These are phyloP conservation scores for Pseudisothecium myosuroides DNA, from an alignment of 225 moss, liverwort and hornwort genomes.

Conservation along the genomic window DNA sequence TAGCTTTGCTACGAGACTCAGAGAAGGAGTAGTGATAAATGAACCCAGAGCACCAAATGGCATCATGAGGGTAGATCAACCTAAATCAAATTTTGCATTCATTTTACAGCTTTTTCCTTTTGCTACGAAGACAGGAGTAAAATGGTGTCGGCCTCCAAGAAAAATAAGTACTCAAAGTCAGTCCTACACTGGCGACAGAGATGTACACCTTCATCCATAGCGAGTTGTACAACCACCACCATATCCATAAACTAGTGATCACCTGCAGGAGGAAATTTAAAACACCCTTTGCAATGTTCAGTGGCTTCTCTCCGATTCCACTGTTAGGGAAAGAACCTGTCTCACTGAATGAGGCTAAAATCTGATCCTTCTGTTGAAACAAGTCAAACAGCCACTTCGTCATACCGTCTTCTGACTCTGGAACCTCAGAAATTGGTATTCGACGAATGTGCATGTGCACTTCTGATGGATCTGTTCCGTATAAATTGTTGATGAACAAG, in stretches of 20 bases:
- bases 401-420: slow-evolving; percentile 51
- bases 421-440: slow-evolving; percentile 58
- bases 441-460: slow-evolving; percentile 91
- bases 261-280: slow-evolving; percentile 18
- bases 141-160: slow-evolving; percentile 46
- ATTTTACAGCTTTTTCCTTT: slow-evolving; percentile 27
- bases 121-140: slow-evolving; percentile 4
- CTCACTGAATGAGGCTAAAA: slow-evolving; percentile 47
- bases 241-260: slow-evolving; percentile 7
- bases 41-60: background rate
- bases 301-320: slow-evolving; percentile 40
- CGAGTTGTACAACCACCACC: slow-evolving; percentile 44
- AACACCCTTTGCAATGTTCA: slow-evolving; percentile 40
- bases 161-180: slow-evolving; percentile 34
- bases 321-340: slow-evolving; percentile 58
- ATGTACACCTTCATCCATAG: slow-evolving; percentile 55
- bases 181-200: slow-evolving; percentile 24
- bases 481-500: slow-evolving; percentile 80
- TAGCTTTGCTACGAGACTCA: background rate
- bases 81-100: background rate
- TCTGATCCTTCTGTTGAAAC: slow-evolving; percentile 63
- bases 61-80: background rate
- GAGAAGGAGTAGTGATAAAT: background rate
- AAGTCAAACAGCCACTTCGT: slow-evolving; percentile 69
- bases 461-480: slow-evolving; percentile 93